Percentiles rank a stretch among this genome's conserved stretches.
phyloP scores from a whole-genome alignment of 2,329 filamentous ascomycete species.

The Phoma herbarum region DNA sequence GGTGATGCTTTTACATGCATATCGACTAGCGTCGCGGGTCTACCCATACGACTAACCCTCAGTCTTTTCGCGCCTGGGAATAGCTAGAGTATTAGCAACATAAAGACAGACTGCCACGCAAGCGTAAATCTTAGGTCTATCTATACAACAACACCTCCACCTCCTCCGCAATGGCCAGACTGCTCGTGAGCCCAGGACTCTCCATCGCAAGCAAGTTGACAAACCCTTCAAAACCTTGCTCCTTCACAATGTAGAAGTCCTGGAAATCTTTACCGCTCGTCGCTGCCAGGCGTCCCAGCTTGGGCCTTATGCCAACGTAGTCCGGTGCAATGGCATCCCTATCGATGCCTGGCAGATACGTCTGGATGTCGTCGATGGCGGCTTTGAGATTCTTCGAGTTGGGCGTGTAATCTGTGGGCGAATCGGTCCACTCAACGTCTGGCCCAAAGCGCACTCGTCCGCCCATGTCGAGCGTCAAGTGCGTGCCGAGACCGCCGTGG shows the following conservation, averaged over 20 bases:
- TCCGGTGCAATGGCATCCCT: constrained; percentile 73
- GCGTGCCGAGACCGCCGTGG: constrained; percentile 85
- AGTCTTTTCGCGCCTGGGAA: background rate
- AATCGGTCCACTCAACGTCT: constrained; percentile 90
- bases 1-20: background rate
- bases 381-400: constrained; percentile 68
- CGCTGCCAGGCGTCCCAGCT: constrained; percentile 72
- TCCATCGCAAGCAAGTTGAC: constrained; percentile 93
- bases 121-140: constrained; percentile 9
- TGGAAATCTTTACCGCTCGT: constrained; percentile 72
- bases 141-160: constrained; percentile 68
- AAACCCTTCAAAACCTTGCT: constrained; percentile 82
- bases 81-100: background rate
- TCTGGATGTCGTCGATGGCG: constrained; percentile 77
- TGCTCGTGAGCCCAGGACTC: constrained; percentile 89
- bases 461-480: constrained; percentile 87
- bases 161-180: constrained; percentile 82
- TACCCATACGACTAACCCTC: background rate
- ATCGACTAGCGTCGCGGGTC: background rate
- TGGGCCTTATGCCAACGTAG: constrained; percentile 92
- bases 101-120: background rate
- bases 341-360: constrained; percentile 81
- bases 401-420: constrained; percentile 73
- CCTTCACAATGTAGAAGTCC: constrained; percentile 82
- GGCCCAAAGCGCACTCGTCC: constrained; percentile 91